These are phyloP conservation scores for Alternaria arbusti DNA, from an alignment of 2,329 filamentous ascomycete genomes.

Conservation along the genomic window DNA sequence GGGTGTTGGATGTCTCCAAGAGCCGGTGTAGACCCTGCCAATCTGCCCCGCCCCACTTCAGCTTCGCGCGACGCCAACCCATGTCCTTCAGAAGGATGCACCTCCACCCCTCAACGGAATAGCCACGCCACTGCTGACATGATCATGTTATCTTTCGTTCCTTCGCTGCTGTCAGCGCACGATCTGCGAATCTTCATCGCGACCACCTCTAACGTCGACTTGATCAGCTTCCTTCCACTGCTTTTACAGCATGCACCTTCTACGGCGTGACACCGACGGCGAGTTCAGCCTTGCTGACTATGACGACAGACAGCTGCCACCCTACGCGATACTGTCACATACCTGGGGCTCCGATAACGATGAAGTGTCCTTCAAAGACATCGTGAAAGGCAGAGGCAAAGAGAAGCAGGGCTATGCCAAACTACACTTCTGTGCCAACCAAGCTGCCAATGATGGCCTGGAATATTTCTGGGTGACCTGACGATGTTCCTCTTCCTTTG, in stretches of 20 bases:
- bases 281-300: neutral
- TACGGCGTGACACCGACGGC: neutral
- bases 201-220: neutral
- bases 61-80: neutral
- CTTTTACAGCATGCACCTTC: neutral
- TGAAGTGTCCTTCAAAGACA: slow-evolving; percentile 12
- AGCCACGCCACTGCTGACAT: neutral
- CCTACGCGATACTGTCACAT: slow-evolving; percentile 13
- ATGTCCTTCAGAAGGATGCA: neutral
- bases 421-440: slow-evolving; percentile 9
- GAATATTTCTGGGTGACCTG: neutral
- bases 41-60: neutral
- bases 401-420: slow-evolving; percentile 7
- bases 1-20: neutral
- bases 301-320: neutral
- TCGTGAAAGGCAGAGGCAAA: slow-evolving; percentile 4
- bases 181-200: neutral
- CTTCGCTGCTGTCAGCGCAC: neutral
- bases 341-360: slow-evolving; percentile 8
- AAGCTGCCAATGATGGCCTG: slow-evolving; percentile 1
- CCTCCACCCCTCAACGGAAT: neutral
- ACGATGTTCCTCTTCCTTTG: neutral
- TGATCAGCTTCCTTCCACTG: neutral
- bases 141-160: neutral
- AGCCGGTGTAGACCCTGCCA: neutral